phyloP scores from a whole-genome alignment of 805 yeast genomes.

The Suhomyces prunicola region DNA sequence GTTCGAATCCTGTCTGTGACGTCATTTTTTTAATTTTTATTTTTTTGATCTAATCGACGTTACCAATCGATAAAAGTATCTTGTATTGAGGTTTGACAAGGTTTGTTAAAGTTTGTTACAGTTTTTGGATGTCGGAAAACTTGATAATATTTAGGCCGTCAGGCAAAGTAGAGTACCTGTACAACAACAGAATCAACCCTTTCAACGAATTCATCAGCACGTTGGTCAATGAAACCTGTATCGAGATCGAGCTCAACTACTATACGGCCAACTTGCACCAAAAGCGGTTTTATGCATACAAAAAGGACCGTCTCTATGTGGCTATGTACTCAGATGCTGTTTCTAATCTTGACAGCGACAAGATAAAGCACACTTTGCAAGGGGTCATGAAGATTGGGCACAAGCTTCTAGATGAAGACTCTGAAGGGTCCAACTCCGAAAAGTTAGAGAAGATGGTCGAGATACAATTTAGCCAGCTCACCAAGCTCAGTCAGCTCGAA shows the following conservation, averaged over 20 bases:
- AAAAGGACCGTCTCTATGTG: slow-evolving; percentile 25
- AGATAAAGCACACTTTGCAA: slow-evolving; percentile 27
- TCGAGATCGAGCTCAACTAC: slow-evolving; percentile 32
- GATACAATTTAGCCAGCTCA: slow-evolving; percentile 36
- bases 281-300: slow-evolving; percentile 34
- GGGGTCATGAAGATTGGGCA: slow-evolving; percentile 33
- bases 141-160: slow-evolving; percentile 34
- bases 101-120: no score
- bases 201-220: slow-evolving; percentile 37
- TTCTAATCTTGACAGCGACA: slow-evolving; percentile 38
- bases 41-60: neutral
- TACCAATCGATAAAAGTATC: neutral
- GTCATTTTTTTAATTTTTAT: slow-evolving; percentile 23
- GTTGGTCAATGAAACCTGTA: slow-evolving; percentile 34
- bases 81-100: no score
- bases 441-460: slow-evolving; percentile 36
- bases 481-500: slow-evolving; percentile 22
- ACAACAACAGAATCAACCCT: slow-evolving; percentile 33
- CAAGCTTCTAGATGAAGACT: slow-evolving; percentile 21
- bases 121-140: slow-evolving; percentile 33
- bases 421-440: slow-evolving; percentile 15
- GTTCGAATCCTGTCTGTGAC: slow-evolving; percentile 54
- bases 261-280: slow-evolving; percentile 28
- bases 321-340: slow-evolving; percentile 40
- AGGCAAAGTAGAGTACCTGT: slow-evolving; percentile 36